Conservation (phyloP, 116 monocot species). For the Cymodocea nodosa region DNA sequence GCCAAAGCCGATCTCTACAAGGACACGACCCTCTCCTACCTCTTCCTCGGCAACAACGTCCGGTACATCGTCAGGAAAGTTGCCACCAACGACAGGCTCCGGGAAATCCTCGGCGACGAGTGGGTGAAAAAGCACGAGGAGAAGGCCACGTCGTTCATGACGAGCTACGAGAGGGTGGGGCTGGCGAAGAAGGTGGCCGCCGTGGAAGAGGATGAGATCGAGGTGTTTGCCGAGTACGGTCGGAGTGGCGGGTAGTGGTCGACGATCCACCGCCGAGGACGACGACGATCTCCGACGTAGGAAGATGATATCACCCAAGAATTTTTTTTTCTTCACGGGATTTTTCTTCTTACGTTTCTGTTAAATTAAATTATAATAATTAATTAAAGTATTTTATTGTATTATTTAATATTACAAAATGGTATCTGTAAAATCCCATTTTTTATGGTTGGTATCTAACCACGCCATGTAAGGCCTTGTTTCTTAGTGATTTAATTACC, state of each 20-base stretch:
- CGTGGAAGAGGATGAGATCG: background rate
- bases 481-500: too few relatives aligned
- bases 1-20: conserved; percentile 33
- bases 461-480: too few relatives aligned
- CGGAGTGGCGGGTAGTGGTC: conserved; percentile 10
- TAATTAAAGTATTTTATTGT: too few relatives aligned
- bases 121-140: conserved; percentile 31
- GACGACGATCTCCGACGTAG: too few relatives aligned
- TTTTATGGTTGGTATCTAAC: too few relatives aligned
- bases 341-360: too few relatives aligned
- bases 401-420: too few relatives aligned
- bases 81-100: conserved; percentile 5
- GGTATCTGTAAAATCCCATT: too few relatives aligned
- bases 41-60: conserved; percentile 62
- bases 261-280: too few relatives aligned
- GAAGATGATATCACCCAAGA: too few relatives aligned
- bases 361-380: too few relatives aligned
- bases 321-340: too few relatives aligned
- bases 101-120: conserved; percentile 22
- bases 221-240: conserved; percentile 13
- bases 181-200: conserved; percentile 11
- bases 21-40: conserved; percentile 30
- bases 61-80: conserved; percentile 42
- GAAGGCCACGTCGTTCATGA: conserved; percentile 20
- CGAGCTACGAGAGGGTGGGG: conserved; percentile 23